Base-by-base conservation (phyloP, 2,329 filamentous ascomycete genomes). In the Xylariaceae sp. region DNA sequence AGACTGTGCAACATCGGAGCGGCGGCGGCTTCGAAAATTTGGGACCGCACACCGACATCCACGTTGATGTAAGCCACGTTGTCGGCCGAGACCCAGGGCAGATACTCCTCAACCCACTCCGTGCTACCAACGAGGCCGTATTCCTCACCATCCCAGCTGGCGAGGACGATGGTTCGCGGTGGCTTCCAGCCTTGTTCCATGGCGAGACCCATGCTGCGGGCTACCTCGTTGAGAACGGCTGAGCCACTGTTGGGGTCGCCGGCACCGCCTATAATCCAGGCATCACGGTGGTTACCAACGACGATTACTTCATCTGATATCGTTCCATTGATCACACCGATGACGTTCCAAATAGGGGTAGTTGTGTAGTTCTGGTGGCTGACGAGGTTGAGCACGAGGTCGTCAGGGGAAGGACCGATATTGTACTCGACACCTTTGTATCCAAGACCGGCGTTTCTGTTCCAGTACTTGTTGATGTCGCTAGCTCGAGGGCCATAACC, bases 61-160 rank as follows among this genome's bases (percentile, higher is more conserved):
- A 96, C 85, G 72, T 96, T 96, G 63, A 96, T 74, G 69, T 96
- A 96, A 8, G 90, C 90, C 13, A 96, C 82, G 58, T 86, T 88
- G 47, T 88, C 81, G 3, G 80, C 79, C 2, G 81, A 80, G 10
- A 96, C 81, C 91, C 91, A 96, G 0, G 89, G 88, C 0, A 95
- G 75, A 67, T 90, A 90, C 65, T 96, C 90, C 71, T 96, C 92
- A 0, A 96, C 90, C 91, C 92, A 96, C 71, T 96, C 92, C 0
- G 92, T 96, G 56, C 87, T 91, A 3, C 92, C 92, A 11, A 96
- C 74, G 4, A 96, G 80, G 0, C 89, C 90, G 65, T 96, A 96
- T 73, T 96, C 92, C 74, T 91, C 88, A 37, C 87, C 88, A 63
- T 91, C 88, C 88, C 88, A 90, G 71, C 84, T 88, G 18, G 89